Percentiles rank a stretch among this genome's conserved stretches.
Evolutionary conservation across 2,329 filamentous ascomycete species (phyloP).

Genomic region (Chrysosphaeria jannelii): DNA sequence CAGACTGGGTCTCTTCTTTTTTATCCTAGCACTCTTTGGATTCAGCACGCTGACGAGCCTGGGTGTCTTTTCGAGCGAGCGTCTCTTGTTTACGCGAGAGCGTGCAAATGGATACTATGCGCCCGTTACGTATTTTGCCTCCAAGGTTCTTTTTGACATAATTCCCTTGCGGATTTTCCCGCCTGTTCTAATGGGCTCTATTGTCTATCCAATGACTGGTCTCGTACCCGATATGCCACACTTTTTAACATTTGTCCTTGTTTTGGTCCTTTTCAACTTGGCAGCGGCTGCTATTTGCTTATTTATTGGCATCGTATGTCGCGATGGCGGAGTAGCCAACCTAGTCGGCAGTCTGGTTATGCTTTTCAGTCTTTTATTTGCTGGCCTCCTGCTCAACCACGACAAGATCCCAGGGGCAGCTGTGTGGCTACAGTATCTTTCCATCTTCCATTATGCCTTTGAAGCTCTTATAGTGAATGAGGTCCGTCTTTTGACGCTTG

Average conservation of each 20-base stretch:
- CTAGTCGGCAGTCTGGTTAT: constrained; percentile 84
- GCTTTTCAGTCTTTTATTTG: constrained; percentile 88
- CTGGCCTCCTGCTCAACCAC: constrained; percentile 78
- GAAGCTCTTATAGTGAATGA: constrained; percentile 94
- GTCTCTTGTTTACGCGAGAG: constrained; percentile 74
- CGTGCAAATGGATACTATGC: constrained; percentile 91
- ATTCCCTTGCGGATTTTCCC: constrained; percentile 81
- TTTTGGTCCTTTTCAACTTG: constrained; percentile 84
- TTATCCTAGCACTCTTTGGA: constrained; percentile 78
- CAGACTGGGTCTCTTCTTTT: constrained; percentile 87
- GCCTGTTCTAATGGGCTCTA: constrained; percentile 79
- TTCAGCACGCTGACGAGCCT: constrained; percentile 89
- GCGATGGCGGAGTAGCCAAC: constrained; percentile 72
- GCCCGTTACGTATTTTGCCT: constrained; percentile 74
- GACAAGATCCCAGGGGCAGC: constrained; percentile 67
- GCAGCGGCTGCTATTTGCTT: constrained; percentile 80
- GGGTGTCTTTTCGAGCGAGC: constrained; percentile 74
- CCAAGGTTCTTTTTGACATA: constrained; percentile 97
- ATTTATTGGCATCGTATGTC: constrained; percentile 88
- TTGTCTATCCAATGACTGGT: constrained; percentile 95
- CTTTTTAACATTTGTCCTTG: constrained; percentile 74
- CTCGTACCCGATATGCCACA: constrained; percentile 53
- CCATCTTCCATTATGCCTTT: constrained; percentile 95
- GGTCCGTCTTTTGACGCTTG: constrained; percentile 61
- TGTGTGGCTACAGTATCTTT: constrained; percentile 72